Evolutionary conservation across 345 rosid genomes (phyloP), one percentile per base, ranked within the genome.

Genomic region (Euphorbia pulcherrima): DNA sequence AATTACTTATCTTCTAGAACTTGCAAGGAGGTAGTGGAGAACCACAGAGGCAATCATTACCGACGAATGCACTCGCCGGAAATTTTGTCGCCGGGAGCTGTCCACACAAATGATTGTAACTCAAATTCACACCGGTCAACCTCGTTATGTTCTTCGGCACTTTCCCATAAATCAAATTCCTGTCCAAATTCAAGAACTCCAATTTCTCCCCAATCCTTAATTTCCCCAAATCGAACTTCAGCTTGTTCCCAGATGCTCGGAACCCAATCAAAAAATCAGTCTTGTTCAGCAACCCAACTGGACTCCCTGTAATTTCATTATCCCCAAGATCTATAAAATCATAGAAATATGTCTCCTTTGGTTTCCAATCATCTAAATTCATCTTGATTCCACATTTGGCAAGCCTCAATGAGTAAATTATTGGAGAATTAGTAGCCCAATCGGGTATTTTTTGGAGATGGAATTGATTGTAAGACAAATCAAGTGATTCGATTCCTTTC

Each of bases 371-470:
- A 33, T 78, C 81, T 30, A 91, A 61, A 4, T 67, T 79, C 79
- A 85, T 78, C 70, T 82, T 81, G 75, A 91, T 80, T 52, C 97
- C 93, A 30, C 96, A 87, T 51, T 76, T 82, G 0, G 88, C 97
- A 0, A 91, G 85, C 80, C 86, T 89, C 62, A 89, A 78, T 10
- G 91, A 87, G 79, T 67, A 89, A 28, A 89, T 89, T 26, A 87
- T 86, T 2, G 86, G 82, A 3, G 92, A 91, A 0, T 88, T 81
- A 11, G 90, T 85, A 6, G 84, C 97, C 97, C 97, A 89, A 9
- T 47, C 77, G 4, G 97, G 96, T 51, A 89, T 91, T 61, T 81
- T 65, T 0, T 73, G 76, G 5, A 89, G 84, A 62, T 84, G 81
- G 75, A 89, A 87, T 6, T 54, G 57, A 62, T 86, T 89, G 69